Conservation (phyloP, 345 rosid species). For the Hibiscus trionum region DNA sequence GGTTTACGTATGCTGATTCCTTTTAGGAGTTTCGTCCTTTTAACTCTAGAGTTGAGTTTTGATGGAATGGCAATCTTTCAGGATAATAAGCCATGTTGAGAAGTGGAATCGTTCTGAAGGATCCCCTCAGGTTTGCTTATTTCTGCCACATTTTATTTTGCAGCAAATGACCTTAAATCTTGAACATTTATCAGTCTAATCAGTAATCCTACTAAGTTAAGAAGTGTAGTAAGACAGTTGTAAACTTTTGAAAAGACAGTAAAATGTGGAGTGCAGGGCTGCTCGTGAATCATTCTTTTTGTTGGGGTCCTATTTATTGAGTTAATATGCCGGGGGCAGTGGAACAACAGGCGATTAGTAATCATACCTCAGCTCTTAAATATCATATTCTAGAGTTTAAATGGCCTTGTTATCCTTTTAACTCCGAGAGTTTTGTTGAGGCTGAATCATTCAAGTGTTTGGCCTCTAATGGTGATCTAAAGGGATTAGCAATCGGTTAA, state of each 20-base stretch:
- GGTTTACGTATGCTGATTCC: not conserved
- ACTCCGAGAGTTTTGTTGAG: not conserved
- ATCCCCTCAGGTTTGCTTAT: slow-evolving; percentile 61
- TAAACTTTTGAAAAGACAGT: not conserved
- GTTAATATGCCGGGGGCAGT: not conserved
- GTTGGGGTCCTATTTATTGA: not conserved
- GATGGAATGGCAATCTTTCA: slow-evolving; percentile 23
- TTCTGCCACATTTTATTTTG: not conserved
- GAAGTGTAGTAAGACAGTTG: not conserved
- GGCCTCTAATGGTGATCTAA: not conserved
- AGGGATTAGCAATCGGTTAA: too few species aligned
- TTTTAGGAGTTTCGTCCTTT: not conserved
- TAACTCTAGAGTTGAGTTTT: not conserved
- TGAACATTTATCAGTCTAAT: not conserved
- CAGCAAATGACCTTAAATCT: not conserved
- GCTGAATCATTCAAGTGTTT: not conserved
- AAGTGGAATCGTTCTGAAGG: slow-evolving; percentile 75
- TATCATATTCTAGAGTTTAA: not conserved
- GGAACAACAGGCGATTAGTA: too few species aligned
- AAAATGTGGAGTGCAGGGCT: not conserved
- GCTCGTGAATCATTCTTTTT: not conserved
- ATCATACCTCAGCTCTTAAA: not conserved
- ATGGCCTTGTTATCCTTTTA: not conserved
- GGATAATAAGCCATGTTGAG: slow-evolving; percentile 77
- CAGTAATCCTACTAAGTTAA: not conserved